A percentile compares a stretch with the other conserved stretches of the same genome.
These are phyloP conservation scores for Eragrostis curvula DNA, from an alignment of 176 grass and related monocot species.

Conservation along the genomic window DNA sequence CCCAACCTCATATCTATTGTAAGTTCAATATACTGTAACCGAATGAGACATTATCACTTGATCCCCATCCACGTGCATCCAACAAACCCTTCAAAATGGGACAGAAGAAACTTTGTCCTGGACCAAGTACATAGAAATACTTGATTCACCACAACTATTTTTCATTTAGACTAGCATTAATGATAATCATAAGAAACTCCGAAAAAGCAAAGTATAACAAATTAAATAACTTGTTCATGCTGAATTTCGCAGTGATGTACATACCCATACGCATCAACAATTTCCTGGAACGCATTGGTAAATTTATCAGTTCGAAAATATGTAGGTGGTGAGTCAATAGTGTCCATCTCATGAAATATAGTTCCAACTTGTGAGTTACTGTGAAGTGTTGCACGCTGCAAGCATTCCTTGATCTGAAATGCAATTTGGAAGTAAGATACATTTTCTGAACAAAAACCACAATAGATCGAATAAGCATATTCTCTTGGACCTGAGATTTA, in stretches of 20 bases:
- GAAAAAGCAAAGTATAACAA: background rate
- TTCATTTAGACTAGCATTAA: background rate
- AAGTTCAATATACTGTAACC: slow-evolving; percentile 8
- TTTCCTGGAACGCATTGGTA: slow-evolving; percentile 97
- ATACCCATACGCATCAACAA: slow-evolving; percentile 98
- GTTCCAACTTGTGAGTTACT: slow-evolving; percentile 99
- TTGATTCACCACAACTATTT: slow-evolving; percentile 2
- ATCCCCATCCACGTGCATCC: slow-evolving; percentile 13
- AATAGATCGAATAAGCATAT: slow-evolving; percentile 39
- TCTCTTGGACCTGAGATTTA: slow-evolving; percentile 79
- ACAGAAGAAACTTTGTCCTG: background rate
- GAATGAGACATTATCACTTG: slow-evolving; percentile 9
- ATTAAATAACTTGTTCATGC: slow-evolving; percentile 22
- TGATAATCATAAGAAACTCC: slow-evolving; percentile 1
- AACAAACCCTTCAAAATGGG: background rate
- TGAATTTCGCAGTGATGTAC: background rate
- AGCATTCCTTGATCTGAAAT: slow-evolving; percentile 86
- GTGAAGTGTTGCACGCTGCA: slow-evolving; percentile 85
- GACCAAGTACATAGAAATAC: slow-evolving; percentile 9
- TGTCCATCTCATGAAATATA: slow-evolving; percentile 99
- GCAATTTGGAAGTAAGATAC: slow-evolving; percentile 42
- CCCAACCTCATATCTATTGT: background rate
- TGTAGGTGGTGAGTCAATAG: slow-evolving; percentile 87
- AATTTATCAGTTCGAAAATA: slow-evolving; percentile 96
- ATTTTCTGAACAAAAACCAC: slow-evolving; percentile 3